phyloP scores from a whole-genome alignment of 2,329 filamentous ascomycete species.

The Rutstroemia sp. region DNA sequence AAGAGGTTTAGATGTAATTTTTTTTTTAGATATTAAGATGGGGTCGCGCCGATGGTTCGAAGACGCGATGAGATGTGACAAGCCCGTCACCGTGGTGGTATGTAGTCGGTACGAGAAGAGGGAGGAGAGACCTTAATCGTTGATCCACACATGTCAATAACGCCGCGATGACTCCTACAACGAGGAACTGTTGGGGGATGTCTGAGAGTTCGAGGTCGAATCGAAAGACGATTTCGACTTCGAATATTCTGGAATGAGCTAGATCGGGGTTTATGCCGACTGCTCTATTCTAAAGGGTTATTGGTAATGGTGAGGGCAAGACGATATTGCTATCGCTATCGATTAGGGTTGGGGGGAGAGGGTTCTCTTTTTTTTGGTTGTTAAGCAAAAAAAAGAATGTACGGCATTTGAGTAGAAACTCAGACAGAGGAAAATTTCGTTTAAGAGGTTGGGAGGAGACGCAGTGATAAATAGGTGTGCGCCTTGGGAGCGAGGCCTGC shows the following conservation, averaged over 20 bases:
- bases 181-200: constrained; percentile 13
- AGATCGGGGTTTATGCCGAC: constrained; percentile 10
- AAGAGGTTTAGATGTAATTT: no score
- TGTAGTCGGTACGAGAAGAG: constrained; percentile 32
- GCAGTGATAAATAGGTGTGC: no score
- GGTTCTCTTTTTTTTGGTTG: not conserved
- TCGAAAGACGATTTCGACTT: constrained; percentile 22
- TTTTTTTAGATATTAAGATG: no score
- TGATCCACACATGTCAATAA: constrained; percentile 32
- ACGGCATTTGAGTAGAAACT: constrained; percentile 1
- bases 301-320: not conserved
- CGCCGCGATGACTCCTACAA: constrained; percentile 20
- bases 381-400: no score
- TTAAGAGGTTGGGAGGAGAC: no score
- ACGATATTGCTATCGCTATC: no score
- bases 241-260: constrained; percentile 24
- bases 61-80: constrained; percentile 26
- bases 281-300: not conserved
- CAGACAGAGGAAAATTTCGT: not conserved
- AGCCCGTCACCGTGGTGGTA: constrained; percentile 30
- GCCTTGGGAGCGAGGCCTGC: no score
- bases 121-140: constrained; percentile 29
- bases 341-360: not conserved
- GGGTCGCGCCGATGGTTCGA: constrained; percentile 7
- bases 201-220: constrained; percentile 21